Base-by-base conservation (phyloP, 2,329 filamentous ascomycete genomes). In the Xenoacremonium recifei region DNA sequence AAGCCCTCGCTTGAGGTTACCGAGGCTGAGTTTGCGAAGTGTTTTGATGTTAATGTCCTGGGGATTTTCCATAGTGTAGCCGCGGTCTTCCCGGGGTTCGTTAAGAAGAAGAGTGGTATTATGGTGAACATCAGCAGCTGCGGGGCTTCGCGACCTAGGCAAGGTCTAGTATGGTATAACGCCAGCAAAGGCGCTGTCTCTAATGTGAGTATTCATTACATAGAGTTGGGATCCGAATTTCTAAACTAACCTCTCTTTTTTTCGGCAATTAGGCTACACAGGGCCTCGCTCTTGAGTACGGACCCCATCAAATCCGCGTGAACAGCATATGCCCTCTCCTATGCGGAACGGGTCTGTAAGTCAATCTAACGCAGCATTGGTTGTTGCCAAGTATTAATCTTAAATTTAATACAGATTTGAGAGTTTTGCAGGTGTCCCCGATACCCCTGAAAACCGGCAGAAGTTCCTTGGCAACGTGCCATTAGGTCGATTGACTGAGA, bases 31-130 rank as follows among this genome's bases (percentile, higher is more conserved):
- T 92, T 87, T 87, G 86, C 92, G 56, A 66, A 89, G 55, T 91
- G 87, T 2, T 85, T 89, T 51, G 79, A 78, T 55, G 89, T 92
- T 70, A 92, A 92, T 62, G 87, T 92, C 59, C 91, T 91, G 75
- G 87, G 87, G 21, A 87, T 92, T 10, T 92, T 86, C 87, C 91
- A 78, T 61, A 87, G 87, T 29, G 81, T 78, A 73, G 91, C 91
- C 72, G 79, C 91, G 23, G 68, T 87, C 36, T 77, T 83, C 36
- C 72, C 91, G 62, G 79, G 86, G 42, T 78, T 77, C 50, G 75
- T 89, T 70, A 77, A 77, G 46, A 91, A 92, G 77, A 79, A 70
- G 23, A 78, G 75, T 50, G 84, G 79, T 20, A 85, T 81, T 61
- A 87, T 91, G 29, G 31, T 54, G 73, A 91, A 91, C 70, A 90